These are phyloP conservation scores for Cichorium intybus DNA, from an alignment of 140 eudicot species.

Conservation along the genomic window DNA sequence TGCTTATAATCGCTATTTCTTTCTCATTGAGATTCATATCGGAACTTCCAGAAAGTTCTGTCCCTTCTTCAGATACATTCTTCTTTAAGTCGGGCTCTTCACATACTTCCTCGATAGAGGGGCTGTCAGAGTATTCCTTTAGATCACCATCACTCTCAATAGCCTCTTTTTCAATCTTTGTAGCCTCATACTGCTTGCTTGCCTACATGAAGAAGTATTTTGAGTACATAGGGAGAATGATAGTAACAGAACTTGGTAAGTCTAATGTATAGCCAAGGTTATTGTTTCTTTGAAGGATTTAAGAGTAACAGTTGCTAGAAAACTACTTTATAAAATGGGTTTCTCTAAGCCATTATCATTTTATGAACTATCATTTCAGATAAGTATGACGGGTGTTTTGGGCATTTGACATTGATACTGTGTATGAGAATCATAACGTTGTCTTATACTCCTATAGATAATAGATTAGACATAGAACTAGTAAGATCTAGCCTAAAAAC, in stretches of 20 bases:
- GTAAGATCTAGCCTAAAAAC: too few species aligned
- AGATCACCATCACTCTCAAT: conserved; percentile 2
- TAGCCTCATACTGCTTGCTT: conserved; percentile 7
- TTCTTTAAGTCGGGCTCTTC: conserved; percentile 12
- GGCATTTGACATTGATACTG: too few species aligned
- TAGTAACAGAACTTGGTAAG: background rate
- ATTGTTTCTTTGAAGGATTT: background rate
- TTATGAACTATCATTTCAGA: background rate
- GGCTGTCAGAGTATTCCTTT: conserved; percentile 1
- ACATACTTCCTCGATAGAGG: conserved; percentile 12
- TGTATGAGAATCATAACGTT: too few species aligned
- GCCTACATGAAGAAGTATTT: conserved; percentile 22
- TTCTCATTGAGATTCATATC: background rate
- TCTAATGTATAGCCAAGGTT: background rate
- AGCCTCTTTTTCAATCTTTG: conserved; percentile 17
- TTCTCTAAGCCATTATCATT: background rate
- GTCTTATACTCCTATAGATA: too few species aligned
- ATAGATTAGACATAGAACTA: too few species aligned
- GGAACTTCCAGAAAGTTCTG: background rate
- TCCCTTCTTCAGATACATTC: conserved; percentile 8
- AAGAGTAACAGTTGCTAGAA: background rate
- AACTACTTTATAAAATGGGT: background rate
- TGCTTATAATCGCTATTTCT: background rate
- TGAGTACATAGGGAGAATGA: background rate
- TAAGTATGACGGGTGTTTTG: too few species aligned